A percentile compares a stretch with the other conserved stretches of the same genome.
phyloP scores from a whole-genome alignment of 2,329 filamentous ascomycete species.

The Akanthomyces lecanii region DNA sequence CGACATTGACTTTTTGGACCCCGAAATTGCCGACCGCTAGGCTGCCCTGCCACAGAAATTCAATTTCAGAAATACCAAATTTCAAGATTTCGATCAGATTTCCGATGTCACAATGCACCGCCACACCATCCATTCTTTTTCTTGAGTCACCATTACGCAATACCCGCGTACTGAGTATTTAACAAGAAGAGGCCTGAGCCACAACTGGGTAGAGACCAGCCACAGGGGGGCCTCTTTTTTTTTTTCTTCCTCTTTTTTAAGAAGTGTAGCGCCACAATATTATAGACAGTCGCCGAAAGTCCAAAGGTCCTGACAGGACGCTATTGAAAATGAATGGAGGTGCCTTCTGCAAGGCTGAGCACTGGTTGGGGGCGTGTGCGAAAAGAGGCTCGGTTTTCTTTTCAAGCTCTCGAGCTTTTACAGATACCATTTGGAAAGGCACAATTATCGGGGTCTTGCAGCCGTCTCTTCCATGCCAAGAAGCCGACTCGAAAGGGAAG shows the following conservation, averaged over 20 bases:
- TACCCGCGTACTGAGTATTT: neutral
- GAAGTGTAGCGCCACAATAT: no score
- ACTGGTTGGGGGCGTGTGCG: no score
- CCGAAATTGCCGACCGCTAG: neutral
- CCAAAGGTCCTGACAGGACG: no score
- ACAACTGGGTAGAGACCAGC: neutral
- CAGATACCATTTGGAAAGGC: no score
- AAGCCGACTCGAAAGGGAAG: neutral
- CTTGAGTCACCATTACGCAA: constrained; percentile 15
- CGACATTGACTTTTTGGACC: constrained; percentile 13
- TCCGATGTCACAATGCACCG: constrained; percentile 2
- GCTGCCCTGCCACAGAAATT: neutral
- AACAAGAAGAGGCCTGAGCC: constrained; percentile 1
- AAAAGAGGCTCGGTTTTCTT: no score
- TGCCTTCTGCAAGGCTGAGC: no score
- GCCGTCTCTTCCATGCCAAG: neutral
- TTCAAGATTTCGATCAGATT: constrained; percentile 15
- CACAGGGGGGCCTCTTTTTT: neutral
- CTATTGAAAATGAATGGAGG: no score
- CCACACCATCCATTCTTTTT: neutral
- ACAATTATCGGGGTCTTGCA: no score
- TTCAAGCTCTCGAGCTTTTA: neutral
- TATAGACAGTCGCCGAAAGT: no score
- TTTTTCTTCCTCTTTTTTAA: neutral
- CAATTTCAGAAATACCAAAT: neutral